Percentiles rank a stretch among this genome's conserved stretches.
Evolutionary conservation across 768 basidiomycete species (phyloP).

Genomic region (Hysterangium stoloniferum): DNA sequence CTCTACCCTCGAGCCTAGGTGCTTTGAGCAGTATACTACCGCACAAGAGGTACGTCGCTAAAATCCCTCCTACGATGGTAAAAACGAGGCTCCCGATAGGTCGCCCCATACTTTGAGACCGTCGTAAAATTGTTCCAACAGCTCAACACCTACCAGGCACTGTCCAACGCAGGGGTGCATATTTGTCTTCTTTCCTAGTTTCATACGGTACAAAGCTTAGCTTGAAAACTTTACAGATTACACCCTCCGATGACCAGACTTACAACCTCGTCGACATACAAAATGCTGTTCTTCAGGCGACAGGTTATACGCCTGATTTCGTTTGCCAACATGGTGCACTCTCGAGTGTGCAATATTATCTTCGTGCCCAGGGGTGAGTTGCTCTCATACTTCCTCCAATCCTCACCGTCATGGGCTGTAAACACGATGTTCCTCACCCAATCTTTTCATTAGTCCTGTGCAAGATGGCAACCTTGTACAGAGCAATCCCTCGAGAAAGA

Average conservation of each 20-base stretch:
- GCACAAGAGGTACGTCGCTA: conserved; percentile 5
- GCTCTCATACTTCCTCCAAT: not conserved
- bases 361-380: conserved; percentile 8
- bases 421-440: not conserved
- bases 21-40: conserved; percentile 9
- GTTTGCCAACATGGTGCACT: not conserved
- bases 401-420: not conserved
- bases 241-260: conserved; percentile 7
- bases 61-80: not conserved
- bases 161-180: not conserved
- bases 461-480: conserved; percentile 7
- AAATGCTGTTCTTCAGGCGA: conserved; percentile 5
- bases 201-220: not conserved
- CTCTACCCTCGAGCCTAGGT: conserved; percentile 8
- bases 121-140: not conserved
- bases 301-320: conserved; percentile 10
- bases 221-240: not conserved
- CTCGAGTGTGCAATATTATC: conserved; percentile 10
- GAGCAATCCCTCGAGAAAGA: not conserved
- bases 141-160: not conserved
- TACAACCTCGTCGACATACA: conserved; percentile 7
- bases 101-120: not conserved
- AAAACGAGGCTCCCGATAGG: not conserved
- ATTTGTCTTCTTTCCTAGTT: not conserved
- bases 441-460: not conserved